A percentile compares a stretch with the other conserved stretches of the same genome.
Conservation (phyloP, 2,329 filamentous ascomycete genomes). For the Dryadomyces sulphureus region DNA sequence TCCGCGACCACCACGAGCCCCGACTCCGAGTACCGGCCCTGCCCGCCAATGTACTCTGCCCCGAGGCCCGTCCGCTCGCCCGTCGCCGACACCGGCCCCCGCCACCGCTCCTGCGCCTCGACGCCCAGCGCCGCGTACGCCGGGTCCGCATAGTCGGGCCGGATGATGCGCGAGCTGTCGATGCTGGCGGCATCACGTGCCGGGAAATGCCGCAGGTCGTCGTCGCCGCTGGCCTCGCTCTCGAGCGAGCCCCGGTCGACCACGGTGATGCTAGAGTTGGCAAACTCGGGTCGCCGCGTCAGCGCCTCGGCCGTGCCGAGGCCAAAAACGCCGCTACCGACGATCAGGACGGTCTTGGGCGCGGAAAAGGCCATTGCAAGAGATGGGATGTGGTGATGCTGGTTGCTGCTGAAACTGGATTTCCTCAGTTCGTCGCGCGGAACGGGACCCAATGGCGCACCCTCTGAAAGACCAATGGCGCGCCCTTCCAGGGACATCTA, state of each 20-base stretch:
- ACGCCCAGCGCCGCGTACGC: slow-evolving; percentile 63
- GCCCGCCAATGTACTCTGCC: slow-evolving; percentile 37
- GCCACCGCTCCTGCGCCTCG: slow-evolving; percentile 56
- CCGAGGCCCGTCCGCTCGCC: slow-evolving; percentile 15
- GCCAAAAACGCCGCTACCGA: slow-evolving; percentile 54
- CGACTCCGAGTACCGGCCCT: slow-evolving; percentile 54
- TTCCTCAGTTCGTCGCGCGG: no score
- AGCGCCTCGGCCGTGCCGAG: slow-evolving; percentile 52
- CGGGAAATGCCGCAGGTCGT: slow-evolving; percentile 33
- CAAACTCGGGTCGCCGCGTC: slow-evolving; percentile 41
- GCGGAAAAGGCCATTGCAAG: slow-evolving; percentile 12
- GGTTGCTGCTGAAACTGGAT: not conserved
- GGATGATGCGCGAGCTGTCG: slow-evolving; percentile 49
- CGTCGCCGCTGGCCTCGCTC: not conserved
- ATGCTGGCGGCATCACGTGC: slow-evolving; percentile 44
- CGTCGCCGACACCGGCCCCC: slow-evolving; percentile 15
- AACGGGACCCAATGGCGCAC: no score
- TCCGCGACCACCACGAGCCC: slow-evolving; percentile 53
- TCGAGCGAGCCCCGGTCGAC: slow-evolving; percentile 34
- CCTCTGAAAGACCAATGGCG: no score
- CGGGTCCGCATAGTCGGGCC: slow-evolving; percentile 66
- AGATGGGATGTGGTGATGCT: not conserved
- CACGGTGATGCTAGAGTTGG: slow-evolving; percentile 39
- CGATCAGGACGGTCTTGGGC: slow-evolving; percentile 44
- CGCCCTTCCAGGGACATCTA: no score